phyloP scores from a whole-genome alignment of 2,329 filamentous ascomycete genomes.

The Aschersonia sp. region DNA sequence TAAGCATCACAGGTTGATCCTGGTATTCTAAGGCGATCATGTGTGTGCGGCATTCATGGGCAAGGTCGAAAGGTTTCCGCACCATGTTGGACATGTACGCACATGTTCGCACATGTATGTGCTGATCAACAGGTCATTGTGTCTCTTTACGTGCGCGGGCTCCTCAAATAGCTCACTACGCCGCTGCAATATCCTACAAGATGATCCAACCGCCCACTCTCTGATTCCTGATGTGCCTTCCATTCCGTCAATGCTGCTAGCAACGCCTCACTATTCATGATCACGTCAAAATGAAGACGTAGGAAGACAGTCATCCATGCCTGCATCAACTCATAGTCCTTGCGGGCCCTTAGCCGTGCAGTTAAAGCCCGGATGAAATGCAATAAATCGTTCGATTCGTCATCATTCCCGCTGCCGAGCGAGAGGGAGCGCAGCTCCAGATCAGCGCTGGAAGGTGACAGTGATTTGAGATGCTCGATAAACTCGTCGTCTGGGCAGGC shows the following conservation, averaged over 20 bases:
- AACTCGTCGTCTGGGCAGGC: conserved; percentile 41
- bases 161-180: conserved; percentile 68
- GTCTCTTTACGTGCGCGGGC: conserved; percentile 21
- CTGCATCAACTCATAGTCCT: conserved; percentile 87
- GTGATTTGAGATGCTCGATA: conserved; percentile 62
- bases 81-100: too few species aligned
- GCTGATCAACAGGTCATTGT: too few species aligned
- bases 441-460: conserved; percentile 76
- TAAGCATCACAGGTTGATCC: too few species aligned
- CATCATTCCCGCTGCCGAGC: conserved; percentile 22
- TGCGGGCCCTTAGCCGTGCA: conserved; percentile 47
- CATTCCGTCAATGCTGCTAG: conserved; percentile 50
- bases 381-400: conserved; percentile 53
- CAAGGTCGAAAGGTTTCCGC: too few species aligned
- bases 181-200: conserved; percentile 80
- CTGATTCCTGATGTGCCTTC: conserved; percentile 57
- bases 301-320: conserved; percentile 97
- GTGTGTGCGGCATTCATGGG: too few species aligned
- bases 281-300: conserved; percentile 52
- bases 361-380: conserved; percentile 75
- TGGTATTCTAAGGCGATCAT: too few species aligned
- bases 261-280: conserved; percentile 36
- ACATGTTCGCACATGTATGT: too few species aligned
- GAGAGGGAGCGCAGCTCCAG: conserved; percentile 76
- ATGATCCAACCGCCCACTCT: conserved; percentile 54